Base-by-base conservation (phyloP, 139 green algal species). In the Chara braunii region DNA sequence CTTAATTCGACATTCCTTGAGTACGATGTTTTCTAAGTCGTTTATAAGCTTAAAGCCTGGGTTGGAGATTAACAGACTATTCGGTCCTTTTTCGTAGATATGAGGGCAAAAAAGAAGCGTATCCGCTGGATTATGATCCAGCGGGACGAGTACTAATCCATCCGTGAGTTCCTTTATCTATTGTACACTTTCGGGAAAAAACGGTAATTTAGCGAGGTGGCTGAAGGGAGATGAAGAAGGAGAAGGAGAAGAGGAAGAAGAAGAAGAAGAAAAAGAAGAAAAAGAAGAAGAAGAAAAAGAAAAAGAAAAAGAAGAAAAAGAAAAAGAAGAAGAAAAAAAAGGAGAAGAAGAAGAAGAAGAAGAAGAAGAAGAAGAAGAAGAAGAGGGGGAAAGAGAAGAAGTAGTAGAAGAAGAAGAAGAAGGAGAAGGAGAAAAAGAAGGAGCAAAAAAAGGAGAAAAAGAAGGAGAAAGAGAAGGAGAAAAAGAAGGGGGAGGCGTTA, bases 231-330 rank as follows among this genome's bases (percentile, higher is more conserved):
- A 48, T 48, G 40, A 48, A 48, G 40, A 48, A 48, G 18, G 40
- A 48, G 40, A 48, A 48, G 40, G 18, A 48, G 40, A 48, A 48
- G 40, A 48, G 18, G 40, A 48, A 48, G 40, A 48, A 48, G 40
- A 48, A 48, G 40, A 48, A 48, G 40, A 48, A 48, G 40, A 48
- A 48, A 18, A 48, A 48, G 40, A 48, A 48, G 40, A 48, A 48
- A 18, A 48, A 48, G 40, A 48, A 48, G 40, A 48, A 48, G 40
- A 48, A 48, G 40, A 48, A 48, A 18, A 48, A 48, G 40, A 48
- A 48, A 18, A 18, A 48, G 40, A 48, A 48, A 18, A 48, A 48
- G 40, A 48, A 48, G 40, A 48, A 48, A 18, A 48, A 48, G 40
- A 48, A 48, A 18, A 48, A 48, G 40, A 48, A 48, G 40, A 48